A percentile compares a stretch with the other conserved stretches of the same genome.
Conservation (phyloP, 164 flowering plant genomes). For the Piper longum region DNA sequence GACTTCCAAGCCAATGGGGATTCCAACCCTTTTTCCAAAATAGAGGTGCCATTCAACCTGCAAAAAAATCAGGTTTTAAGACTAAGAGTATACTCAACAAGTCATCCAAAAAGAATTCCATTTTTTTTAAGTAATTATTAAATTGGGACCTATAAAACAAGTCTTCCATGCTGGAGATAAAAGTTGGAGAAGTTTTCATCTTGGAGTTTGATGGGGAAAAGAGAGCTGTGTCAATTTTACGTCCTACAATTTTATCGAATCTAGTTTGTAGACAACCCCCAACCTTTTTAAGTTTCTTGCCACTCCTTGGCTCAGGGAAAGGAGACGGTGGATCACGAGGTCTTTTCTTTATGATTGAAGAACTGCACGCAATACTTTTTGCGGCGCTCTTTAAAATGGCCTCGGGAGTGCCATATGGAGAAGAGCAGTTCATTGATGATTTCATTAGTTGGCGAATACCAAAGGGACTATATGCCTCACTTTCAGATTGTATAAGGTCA, state of each 20-base stretch:
- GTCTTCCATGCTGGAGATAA: conserved; percentile 47
- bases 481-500: conserved; percentile 68
- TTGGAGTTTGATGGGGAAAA: conserved; percentile 15
- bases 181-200: conserved; percentile 4
- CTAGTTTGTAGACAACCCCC: conserved; percentile 20
- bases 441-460: conserved; percentile 86
- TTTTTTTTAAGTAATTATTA: not conserved
- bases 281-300: conserved; percentile 52
- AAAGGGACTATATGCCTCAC: conserved; percentile 84
- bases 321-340: conserved; percentile 76
- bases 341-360: conserved; percentile 84
- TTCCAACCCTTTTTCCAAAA: conserved; percentile 51
- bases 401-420: conserved; percentile 68
- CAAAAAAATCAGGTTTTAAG: not conserved
- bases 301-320: conserved; percentile 52
- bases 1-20: conserved; percentile 98
- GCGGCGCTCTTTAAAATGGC: conserved; percentile 73
- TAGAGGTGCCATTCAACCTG: conserved; percentile 70
- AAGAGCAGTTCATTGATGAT: conserved; percentile 45
- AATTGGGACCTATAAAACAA: not conserved
- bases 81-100: not conserved
- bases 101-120: too few species aligned
- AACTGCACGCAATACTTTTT: conserved; percentile 61
- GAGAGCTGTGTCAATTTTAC: conserved; percentile 9
- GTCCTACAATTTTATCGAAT: conserved; percentile 14